Evolutionary conservation across 2,329 filamentous ascomycete species (phyloP), one percentile per base, ranked within the genome.

Genomic region (Cladosporium sp.): DNA sequence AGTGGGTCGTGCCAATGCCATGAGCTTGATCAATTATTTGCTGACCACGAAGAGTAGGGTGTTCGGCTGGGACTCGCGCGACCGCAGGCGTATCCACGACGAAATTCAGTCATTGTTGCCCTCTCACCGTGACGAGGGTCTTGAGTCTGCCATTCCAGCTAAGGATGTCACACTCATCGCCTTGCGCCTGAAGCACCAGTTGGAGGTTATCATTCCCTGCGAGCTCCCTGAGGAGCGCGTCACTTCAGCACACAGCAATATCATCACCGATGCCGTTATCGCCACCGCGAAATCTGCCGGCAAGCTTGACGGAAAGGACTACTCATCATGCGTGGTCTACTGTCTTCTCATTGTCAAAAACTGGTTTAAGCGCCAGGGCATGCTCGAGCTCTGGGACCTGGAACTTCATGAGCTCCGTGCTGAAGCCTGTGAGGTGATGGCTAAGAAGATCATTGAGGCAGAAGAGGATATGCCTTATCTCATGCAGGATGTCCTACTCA

Each of bases 301-400:
- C 56, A 71, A 73, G 60, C 55, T 72, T 43, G 61, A 60, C 19
- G 68, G 70, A 25, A 49, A 61, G 5, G 84, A 96, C 45, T 80
- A 93, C 70, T 80, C 79, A 34, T 84, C 88, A 11, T 97, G 92
- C 66, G 89, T 97, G 3, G 88, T 96, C 2, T 96, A 86, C 73
- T 88, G 89, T 65, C 78, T 97, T 58, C 81, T 97, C 3, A 84
- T 96, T 8, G 86, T 84, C 66, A 78, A 87, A 67, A 80, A 84
- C 66, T 88, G 86, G 86, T 97, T 97, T 75, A 87, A 84, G 70
- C 85, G 84, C 62, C 92, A 97, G 76, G 86, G 91, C 1, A 63
- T 81, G 28, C 73, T 87, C 6, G 94, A 99, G 79, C 84, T 97
- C 2, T 99, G 93, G 91, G 93, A 99, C 74, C 87, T 92, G 6